Conservation (phyloP, 371 early-diverging fungal species). For the Lichtheimia ornata region DNA sequence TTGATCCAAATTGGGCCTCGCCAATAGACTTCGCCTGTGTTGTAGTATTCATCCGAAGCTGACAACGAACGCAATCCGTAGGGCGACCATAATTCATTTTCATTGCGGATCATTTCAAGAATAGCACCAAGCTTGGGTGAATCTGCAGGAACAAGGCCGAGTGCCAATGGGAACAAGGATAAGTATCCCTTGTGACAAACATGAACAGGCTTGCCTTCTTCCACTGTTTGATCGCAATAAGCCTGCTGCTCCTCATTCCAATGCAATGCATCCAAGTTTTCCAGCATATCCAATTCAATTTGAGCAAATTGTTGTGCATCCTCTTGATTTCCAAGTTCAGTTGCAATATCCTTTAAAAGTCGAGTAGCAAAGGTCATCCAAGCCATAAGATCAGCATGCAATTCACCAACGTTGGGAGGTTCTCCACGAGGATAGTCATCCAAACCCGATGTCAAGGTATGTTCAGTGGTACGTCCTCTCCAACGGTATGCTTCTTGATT, state of each 20-base stretch:
- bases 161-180: constrained; percentile 78
- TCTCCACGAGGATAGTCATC: constrained; percentile 94
- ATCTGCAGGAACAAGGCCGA: constrained; percentile 75
- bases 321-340: constrained; percentile 47
- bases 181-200: constrained; percentile 90
- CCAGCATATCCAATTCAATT: constrained; percentile 48
- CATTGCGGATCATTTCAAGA: constrained; percentile 74
- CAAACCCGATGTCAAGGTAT: constrained; percentile 90
- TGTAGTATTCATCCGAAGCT: constrained; percentile 70
- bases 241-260: constrained; percentile 77
- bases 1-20: constrained; percentile 96
- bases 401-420: constrained; percentile 76
- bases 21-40: constrained; percentile 93
- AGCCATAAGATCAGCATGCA: constrained; percentile 87
- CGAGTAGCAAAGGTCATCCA: constrained; percentile 88
- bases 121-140: constrained; percentile 71
- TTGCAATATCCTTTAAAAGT: constrained; percentile 70
- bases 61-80: constrained; percentile 85
- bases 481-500: constrained; percentile 82
- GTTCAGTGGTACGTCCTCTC: constrained; percentile 85
- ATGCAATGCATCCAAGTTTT: constrained; percentile 61
- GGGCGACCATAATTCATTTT: constrained; percentile 81
- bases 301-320: constrained; percentile 57
- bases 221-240: constrained; percentile 79
- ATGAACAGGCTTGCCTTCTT: constrained; percentile 48